Conservation (phyloP, 768 basidiomycete species). For the Lanmaoa pseudosensibilis region DNA sequence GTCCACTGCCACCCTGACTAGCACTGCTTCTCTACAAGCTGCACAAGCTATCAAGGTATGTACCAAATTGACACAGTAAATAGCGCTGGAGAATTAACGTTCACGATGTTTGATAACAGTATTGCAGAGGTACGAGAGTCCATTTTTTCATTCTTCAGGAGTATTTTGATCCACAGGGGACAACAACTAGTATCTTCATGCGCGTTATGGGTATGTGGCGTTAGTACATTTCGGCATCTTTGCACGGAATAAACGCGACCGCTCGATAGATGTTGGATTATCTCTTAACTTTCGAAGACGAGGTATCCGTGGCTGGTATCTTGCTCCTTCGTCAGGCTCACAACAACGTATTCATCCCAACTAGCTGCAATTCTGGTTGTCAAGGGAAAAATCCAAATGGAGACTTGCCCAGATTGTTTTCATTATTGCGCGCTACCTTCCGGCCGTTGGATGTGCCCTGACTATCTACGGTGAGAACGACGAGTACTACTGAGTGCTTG, state of each 20-base stretch:
- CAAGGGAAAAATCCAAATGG: neutral
- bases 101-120: neutral
- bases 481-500: neutral
- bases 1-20: neutral
- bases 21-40: neutral
- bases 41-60: neutral
- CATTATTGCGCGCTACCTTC: neutral
- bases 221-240: too few species aligned
- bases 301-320: neutral
- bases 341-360: neutral
- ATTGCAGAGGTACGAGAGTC: neutral
- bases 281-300: neutral
- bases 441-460: neutral
- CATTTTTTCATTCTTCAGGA: too few species aligned
- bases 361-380: neutral
- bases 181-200: neutral
- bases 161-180: neutral
- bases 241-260: neutral
- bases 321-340: neutral
- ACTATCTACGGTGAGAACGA: neutral
- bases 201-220: neutral
- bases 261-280: neutral
- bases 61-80: neutral
- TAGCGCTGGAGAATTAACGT: neutral
- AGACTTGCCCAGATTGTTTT: neutral